Percentiles rank a stretch among this genome's conserved stretches.
Conservation (phyloP, 1,284 basidiomycete genomes). For the Anthracocystis setariae region DNA sequence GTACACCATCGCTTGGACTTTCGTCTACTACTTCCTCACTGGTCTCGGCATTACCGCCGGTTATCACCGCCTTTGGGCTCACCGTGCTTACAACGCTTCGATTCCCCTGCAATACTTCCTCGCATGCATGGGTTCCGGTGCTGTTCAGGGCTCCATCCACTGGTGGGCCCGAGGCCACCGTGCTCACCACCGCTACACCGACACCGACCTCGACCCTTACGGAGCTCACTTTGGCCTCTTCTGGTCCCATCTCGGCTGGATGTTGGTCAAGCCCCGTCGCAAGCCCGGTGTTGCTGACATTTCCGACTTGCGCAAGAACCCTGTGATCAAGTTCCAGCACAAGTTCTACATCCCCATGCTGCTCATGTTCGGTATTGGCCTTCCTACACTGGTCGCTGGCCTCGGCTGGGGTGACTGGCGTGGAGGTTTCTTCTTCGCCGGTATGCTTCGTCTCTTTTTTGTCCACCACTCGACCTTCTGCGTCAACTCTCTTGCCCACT, state of each 20-base stretch:
- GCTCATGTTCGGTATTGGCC: slow-evolving; percentile 62
- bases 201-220: slow-evolving; percentile 67
- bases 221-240: slow-evolving; percentile 66
- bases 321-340: slow-evolving; percentile 67
- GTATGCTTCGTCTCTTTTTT: slow-evolving; percentile 62
- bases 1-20: slow-evolving; percentile 54
- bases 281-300: slow-evolving; percentile 67
- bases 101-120: slow-evolving; percentile 60
- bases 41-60: slow-evolving; percentile 65
- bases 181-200: slow-evolving; percentile 68
- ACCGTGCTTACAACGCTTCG: slow-evolving; percentile 63
- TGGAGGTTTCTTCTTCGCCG: slow-evolving; percentile 67
- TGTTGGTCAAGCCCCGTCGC: slow-evolving; percentile 66
- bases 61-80: slow-evolving; percentile 67
- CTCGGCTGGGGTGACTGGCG: slow-evolving; percentile 66
- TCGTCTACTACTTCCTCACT: slow-evolving; percentile 65
- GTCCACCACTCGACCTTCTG: slow-evolving; percentile 68
- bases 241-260: slow-evolving; percentile 67
- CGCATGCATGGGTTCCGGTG: slow-evolving; percentile 64
- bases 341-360: slow-evolving; percentile 65
- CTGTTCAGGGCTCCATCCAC: slow-evolving; percentile 66
- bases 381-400: slow-evolving; percentile 66
- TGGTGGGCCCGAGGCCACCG: slow-evolving; percentile 68
- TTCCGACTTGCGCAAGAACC: slow-evolving; percentile 63
- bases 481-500: slow-evolving; percentile 67